Base-by-base conservation (phyloP, 257 asterid genomes). In the Ehretia macrophylla region DNA sequence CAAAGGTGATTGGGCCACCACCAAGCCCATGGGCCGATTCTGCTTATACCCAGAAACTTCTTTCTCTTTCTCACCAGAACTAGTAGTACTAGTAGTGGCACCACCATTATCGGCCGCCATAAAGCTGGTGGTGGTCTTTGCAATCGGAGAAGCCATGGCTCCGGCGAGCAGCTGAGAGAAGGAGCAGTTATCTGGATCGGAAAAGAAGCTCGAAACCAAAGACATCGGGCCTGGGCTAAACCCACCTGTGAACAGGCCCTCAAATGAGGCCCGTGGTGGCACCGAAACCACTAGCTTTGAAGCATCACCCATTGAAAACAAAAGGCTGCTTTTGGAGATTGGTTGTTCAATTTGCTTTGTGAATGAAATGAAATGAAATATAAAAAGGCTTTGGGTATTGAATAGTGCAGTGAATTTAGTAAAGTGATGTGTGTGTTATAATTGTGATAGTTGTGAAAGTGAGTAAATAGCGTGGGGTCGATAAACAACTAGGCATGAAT, bases 151-250 rank as follows among this genome's bases (percentile, higher is more conserved):
- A 60, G 86, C 82, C 91, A 87, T 90, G 18, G 98, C 94, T 32
- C 94, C 98, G 32, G 94, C 95, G 0, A 90, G 72, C 37, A 90
- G 80, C 76, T 87, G 94, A 18, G 96, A 87, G 83, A 85, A 90
- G 23, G 95, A 80, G 56, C 63, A 62, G 60, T 23, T 50, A 79
- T 79, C 52, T 71, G 83, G 60, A 74, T 83, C 85, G 38, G 96
- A 47, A 68, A 87, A 83, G 76, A 81, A 77, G 68, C 75, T 80
- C 38, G 82, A 68, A 14, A 77, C 22, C 14, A 77, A 64, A 22
- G 79, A 65, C 68, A 77, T 68, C 20, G 79, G 76, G 49, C 82
- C 82, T 1, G 82, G 82, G 53, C 82, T 77, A 20, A 68, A 72
- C 50, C 78, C 75, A 55, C 64, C 63, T 14, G 62, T 4, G 16